These are phyloP conservation scores for Apiotrichum laibachii DNA, from an alignment of 1,284 basidiomycete genomes.

Conservation along the genomic window DNA sequence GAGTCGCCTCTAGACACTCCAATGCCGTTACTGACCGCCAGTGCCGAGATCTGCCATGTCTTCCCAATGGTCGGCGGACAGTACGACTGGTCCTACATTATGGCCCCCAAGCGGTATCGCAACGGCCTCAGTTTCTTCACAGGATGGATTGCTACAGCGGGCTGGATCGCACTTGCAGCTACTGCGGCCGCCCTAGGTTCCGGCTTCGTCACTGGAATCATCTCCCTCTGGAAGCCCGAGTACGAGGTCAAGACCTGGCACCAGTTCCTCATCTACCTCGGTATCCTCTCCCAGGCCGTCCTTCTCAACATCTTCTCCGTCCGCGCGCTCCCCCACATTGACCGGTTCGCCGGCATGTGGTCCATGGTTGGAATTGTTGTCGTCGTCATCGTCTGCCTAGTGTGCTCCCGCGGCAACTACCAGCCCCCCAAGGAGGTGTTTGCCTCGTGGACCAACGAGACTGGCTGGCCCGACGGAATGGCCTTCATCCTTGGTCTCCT, in stretches of 20 bases:
- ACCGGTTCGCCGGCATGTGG: constrained; percentile 31
- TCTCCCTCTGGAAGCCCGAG: constrained; percentile 12
- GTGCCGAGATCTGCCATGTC: constrained; percentile 13
- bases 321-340: constrained; percentile 13
- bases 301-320: constrained; percentile 17
- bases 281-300: constrained; percentile 2
- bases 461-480: constrained; percentile 25
- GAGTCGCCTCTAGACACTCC: not conserved
- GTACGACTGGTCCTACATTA: constrained; percentile 34
- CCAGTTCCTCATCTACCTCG: constrained; percentile 14
- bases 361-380: constrained; percentile 39
- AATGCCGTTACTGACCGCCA: not conserved
- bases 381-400: constrained; percentile 41
- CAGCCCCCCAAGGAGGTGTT: constrained; percentile 47
- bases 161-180: constrained; percentile 50
- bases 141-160: constrained; percentile 26
- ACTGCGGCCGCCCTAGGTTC: constrained; percentile 28
- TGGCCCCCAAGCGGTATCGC: constrained; percentile 5
- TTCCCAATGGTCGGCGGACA: constrained; percentile 33
- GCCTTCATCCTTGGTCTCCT: constrained; percentile 50
- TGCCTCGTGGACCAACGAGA: constrained; percentile 37
- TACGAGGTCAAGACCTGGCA: constrained; percentile 12
- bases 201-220: not conserved
- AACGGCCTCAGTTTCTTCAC: constrained; percentile 12
- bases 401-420: constrained; percentile 29